Base-by-base conservation (phyloP, 2,329 filamentous ascomycete genomes). In the Fusarium sp. region DNA sequence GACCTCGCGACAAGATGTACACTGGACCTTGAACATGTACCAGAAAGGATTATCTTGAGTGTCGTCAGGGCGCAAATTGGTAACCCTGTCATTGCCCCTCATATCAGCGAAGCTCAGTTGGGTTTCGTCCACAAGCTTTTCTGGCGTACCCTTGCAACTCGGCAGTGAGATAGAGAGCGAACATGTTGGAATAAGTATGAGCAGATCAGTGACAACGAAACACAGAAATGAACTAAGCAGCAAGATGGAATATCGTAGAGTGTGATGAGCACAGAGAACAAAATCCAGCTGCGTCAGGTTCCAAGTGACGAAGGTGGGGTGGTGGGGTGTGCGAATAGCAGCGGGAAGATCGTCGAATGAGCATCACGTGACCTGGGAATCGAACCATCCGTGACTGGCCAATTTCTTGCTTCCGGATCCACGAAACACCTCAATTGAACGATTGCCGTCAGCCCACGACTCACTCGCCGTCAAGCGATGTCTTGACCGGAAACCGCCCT, bases 21-120 rank as follows among this genome's bases (percentile, higher is more conserved):
- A 99, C 84, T 97, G 93, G 34, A 99, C 95, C 78, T 92, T 96
- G 87, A 99, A 98, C 55, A 93, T 97, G 83, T 97, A 99, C 86
- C 91, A 97, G 83, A 97, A 99, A 4, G 93, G 93, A 64, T 86
- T 87, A 16, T 92, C 92, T 73, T 90, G 83, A 6, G 90, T 93
- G 79, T 99, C 96, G 72, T 90, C 85, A 7, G 96, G 96, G 61
- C 90, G 90, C 72, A 99, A 89, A 76, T 96, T 91, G 65, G 93
- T 97, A 65, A 99, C 93, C 49, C 96, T 98, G 75, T 64, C 60
- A 44, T 65, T 59, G 58, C 65, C 66, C 64, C 62, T 71, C 63
- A 61, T 49, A 65, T 74, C 56, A 73, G 62, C 58, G 38, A 67
- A 68, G 62, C 46, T 62, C 51, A 34, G 58, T 57, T 27, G 34